Percentiles rank a stretch among this genome's conserved stretches.
These are phyloP conservation scores for Rhynchospora pubera DNA, from an alignment of 176 grass and related monocot species.

Conservation along the genomic window DNA sequence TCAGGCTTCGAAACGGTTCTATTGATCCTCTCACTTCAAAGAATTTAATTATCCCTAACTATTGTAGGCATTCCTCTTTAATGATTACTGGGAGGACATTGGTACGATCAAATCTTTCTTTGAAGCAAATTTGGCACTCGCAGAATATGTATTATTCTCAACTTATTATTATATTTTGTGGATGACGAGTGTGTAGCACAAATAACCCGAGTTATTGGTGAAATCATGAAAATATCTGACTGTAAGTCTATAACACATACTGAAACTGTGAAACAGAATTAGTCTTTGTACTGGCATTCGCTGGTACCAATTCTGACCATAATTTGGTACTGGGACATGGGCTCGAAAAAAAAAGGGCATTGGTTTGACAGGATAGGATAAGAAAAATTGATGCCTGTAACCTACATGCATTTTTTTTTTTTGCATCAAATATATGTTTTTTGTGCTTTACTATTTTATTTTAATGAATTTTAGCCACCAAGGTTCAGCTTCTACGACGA, in stretches of 20 bases:
- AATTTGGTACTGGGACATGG: no score
- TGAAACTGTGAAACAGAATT: no score
- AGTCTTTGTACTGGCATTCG: no score
- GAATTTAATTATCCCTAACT: background rate
- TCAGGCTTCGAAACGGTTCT: background rate
- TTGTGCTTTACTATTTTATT: background rate
- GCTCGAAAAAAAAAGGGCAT: no score
- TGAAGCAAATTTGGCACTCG: conserved; percentile 88
- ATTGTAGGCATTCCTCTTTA: conserved; percentile 86
- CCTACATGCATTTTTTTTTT: no score
- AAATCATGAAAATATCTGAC: no score
- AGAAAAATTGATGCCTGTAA: no score
- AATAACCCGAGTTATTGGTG: no score
- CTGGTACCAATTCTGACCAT: no score
- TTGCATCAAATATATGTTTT: no score
- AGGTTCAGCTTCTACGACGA: conserved; percentile 83
- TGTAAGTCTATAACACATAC: no score
- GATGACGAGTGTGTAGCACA: background rate
- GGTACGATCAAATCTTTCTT: conserved; percentile 97
- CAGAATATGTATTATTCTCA: conserved; percentile 44
- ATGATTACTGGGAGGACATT: conserved; percentile 99
- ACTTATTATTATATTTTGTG: background rate
- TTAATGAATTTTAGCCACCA: conserved; percentile 49
- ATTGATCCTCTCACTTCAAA: background rate
- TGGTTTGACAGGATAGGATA: no score